Evolutionary conservation across 345 rosid species (phyloP).

Genomic region (Bruguiera gymnorhiza): DNA sequence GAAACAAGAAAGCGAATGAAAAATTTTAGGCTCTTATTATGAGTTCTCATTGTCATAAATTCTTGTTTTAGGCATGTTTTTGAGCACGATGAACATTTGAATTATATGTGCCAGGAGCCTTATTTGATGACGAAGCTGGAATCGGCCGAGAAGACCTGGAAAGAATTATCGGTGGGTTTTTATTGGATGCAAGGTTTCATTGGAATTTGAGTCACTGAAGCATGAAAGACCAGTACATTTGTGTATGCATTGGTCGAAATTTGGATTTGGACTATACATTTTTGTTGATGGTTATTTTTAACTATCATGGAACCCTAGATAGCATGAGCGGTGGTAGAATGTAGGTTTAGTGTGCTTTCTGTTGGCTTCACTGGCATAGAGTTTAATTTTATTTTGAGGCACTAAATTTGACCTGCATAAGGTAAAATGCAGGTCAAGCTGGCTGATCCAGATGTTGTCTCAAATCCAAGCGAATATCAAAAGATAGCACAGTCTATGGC

Average conservation of each 20-base stretch:
- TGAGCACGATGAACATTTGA: background rate
- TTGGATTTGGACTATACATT: background rate
- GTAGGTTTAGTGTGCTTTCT: no score
- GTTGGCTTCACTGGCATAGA: no score
- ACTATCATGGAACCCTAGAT: no score
- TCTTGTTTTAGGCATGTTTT: background rate
- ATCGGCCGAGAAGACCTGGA: slow-evolving; percentile 96
- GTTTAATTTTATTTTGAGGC: no score
- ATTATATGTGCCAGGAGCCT: slow-evolving; percentile 53
- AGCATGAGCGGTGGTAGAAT: no score
- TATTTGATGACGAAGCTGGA: slow-evolving; percentile 73
- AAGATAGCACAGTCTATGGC: slow-evolving; percentile 83
- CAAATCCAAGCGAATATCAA: slow-evolving; percentile 76
- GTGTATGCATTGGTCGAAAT: background rate
- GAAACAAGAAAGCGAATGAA: background rate
- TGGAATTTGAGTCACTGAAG: background rate
- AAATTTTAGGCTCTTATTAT: no score
- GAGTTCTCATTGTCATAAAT: background rate
- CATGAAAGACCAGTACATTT: background rate
- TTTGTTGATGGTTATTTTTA: no score
- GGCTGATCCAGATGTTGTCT: slow-evolving; percentile 85
- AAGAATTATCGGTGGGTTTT: slow-evolving; percentile 71
- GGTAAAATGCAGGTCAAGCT: slow-evolving; percentile 57
- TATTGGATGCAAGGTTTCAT: background rate
- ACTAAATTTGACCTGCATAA: slow-evolving; percentile 7